Conservation (phyloP, 441 rosid species). For the Erodium moschatum region DNA sequence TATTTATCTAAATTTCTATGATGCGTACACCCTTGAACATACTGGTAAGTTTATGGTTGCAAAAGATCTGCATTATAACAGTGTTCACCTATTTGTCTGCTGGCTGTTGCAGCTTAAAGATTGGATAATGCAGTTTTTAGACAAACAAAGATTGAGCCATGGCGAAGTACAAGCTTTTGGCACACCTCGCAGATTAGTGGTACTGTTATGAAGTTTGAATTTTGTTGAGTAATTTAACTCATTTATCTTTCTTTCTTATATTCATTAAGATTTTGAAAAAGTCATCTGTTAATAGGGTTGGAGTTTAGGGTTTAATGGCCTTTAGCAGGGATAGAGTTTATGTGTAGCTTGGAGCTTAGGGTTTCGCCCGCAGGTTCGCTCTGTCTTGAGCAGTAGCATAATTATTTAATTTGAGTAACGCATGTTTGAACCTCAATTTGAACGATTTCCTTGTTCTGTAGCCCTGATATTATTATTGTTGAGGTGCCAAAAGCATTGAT, state of each 20-base stretch:
- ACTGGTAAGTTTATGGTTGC: not conserved
- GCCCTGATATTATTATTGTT: too few species aligned
- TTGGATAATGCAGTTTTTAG: constrained; percentile 48
- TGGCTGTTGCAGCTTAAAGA: constrained; percentile 67
- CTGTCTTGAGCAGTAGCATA: not conserved
- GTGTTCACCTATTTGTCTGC: constrained; percentile 22
- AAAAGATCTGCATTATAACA: not conserved
- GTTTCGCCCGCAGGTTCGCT: not conserved
- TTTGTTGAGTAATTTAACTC: constrained; percentile 16
- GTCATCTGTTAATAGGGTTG: not conserved
- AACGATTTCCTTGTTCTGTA: not conserved
- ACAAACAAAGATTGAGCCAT: constrained; percentile 58
- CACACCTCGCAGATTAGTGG: constrained; percentile 96
- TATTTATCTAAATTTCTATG: not conserved
- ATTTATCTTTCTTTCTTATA: constrained; percentile 3
- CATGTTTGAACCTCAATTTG: not conserved
- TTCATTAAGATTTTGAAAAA: not conserved
- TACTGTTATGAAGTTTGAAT: constrained; percentile 28
- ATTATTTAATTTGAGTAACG: not conserved
- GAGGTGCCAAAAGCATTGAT: too few species aligned
- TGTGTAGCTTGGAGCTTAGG: constrained; percentile 1
- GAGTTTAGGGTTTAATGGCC: not conserved
- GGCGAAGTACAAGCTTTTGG: constrained; percentile 67
- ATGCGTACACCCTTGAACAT: not conserved
- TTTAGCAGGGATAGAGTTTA: not conserved